phyloP scores from a whole-genome alignment of 352 stramenopile species.

The Phytophthora fragariae region DNA sequence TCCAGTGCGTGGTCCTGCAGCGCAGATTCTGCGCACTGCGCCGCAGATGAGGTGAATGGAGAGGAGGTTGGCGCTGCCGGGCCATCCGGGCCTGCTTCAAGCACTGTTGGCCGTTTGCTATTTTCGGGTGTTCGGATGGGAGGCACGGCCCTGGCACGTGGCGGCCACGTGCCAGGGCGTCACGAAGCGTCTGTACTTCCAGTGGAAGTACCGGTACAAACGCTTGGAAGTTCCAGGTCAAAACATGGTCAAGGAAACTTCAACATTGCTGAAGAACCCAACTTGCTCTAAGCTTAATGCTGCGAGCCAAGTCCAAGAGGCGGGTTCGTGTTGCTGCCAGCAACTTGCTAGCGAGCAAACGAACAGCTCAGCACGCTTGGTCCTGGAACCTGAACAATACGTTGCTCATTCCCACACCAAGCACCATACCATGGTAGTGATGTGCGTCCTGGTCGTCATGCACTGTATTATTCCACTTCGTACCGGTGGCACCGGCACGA shows the following conservation, averaged over 20 bases:
- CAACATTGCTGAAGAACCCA: conserved; percentile 4
- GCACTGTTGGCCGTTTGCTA: conserved; percentile 14
- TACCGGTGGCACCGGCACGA: neutral
- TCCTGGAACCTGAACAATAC: neutral
- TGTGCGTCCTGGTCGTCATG: conserved; percentile 6
- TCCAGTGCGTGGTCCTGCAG: conserved; percentile 16
- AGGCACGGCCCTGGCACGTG: too few species aligned
- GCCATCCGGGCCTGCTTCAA: conserved; percentile 7
- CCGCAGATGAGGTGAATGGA: neutral
- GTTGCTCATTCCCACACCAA: conserved; percentile 20
- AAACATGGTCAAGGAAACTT: conserved; percentile 21
- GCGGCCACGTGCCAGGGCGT: neutral
- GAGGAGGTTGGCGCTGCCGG: neutral
- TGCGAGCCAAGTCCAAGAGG: too few species aligned
- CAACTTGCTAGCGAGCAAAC: too few species aligned
- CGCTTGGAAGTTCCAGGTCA: too few species aligned
- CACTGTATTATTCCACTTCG: conserved; percentile 6
- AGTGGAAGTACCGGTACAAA: too few species aligned
- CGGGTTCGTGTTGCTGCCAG: too few species aligned
- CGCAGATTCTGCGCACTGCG: too few species aligned
- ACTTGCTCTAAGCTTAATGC: neutral
- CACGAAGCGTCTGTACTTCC: neutral
- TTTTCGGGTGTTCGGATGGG: too few species aligned
- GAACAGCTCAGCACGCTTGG: too few species aligned
- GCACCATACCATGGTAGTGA: conserved; percentile 1